Base-by-base conservation (phyloP, 805 yeast genomes). In the Brettanomyces anomalus region DNA sequence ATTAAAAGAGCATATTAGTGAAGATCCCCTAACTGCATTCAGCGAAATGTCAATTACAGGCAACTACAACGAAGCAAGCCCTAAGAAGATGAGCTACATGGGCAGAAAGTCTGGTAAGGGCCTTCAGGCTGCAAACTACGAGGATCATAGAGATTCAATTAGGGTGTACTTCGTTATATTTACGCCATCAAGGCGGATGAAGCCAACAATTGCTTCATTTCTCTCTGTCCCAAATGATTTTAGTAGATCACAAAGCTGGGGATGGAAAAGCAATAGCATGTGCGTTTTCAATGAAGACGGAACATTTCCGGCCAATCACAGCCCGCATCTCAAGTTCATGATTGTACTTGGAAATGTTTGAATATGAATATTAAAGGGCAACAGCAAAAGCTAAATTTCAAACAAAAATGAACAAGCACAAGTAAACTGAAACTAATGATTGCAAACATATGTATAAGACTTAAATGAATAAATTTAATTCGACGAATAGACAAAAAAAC, bases 261-360 rank as follows among this genome's bases (percentile, higher is more conserved):
- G 81, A 0, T 75, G 81, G 81, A 74, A 74, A 45, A 70, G 77
- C 47, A 71, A 68, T 40, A 70, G 74, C 37, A 67, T 75, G 71
- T 74, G 77, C 41, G 60, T 70, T 3, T 72, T 73, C 49, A 66
- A 70, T 40, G 76, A 72, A 36, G 71, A 68, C 50, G 75, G 76
- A 3, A 61, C 67, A 0, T 61, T 70, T 46, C 66, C 68, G 5
- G 64, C 58, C 19, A 72, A 68, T 5, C 73, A 70, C 44, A 70
- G 68, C 41, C 64, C 66, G 16, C 58, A 69, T 30, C 46, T 72
- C 41, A 71, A 71, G 51, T 73, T 73, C 45, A 71, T 69, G 72
- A 70, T 73, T 37, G 70, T 70, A 18, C 49, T 73, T 16, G 79
- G 79, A 4, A 65, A 65, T 47, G 64, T 71, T 8, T 72, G 47